Evolutionary conservation across 1,284 basidiomycete species (phyloP).

Genomic region (Singerocomus rubriflavus): DNA sequence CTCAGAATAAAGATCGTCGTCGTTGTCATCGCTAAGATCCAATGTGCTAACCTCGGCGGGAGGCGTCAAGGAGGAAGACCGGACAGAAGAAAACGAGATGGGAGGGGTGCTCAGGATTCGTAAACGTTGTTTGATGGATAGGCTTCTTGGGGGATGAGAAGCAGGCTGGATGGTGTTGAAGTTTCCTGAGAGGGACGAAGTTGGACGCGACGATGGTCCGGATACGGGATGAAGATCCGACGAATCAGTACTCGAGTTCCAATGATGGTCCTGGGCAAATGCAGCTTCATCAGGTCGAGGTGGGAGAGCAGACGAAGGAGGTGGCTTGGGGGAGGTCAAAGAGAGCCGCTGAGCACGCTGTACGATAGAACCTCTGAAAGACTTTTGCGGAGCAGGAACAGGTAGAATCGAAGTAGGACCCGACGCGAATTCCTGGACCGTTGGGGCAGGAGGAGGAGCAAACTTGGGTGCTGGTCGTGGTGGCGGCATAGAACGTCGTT

Average conservation of each 20-base stretch:
- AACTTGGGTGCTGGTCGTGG: conserved; percentile 66
- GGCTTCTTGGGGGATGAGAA: conserved; percentile 33
- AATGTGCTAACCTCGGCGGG: conserved; percentile 26
- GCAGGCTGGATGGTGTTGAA: conserved; percentile 14
- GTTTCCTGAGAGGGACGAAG: conserved; percentile 15
- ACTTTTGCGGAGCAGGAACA: conserved; percentile 42
- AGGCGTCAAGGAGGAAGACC: conserved; percentile 8
- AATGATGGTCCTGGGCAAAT: conserved; percentile 33
- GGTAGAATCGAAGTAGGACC: conserved; percentile 35
- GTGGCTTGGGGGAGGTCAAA: conserved; percentile 57
- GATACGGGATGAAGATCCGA: conserved; percentile 34
- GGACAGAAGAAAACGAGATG: conserved; percentile 1
- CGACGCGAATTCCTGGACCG: conserved; percentile 27
- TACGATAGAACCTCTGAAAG: conserved; percentile 52
- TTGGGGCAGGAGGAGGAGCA: conserved; percentile 66
- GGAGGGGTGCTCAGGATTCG: conserved; percentile 51
- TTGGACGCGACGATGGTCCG: conserved; percentile 42
- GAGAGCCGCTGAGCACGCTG: conserved; percentile 57
- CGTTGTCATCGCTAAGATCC: conserved; percentile 26
- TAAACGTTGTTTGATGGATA: conserved; percentile 56
- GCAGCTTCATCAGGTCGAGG: conserved; percentile 56
- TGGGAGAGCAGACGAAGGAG: conserved; percentile 53
- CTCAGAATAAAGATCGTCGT: conserved; percentile 27
- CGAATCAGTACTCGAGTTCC: conserved; percentile 28
- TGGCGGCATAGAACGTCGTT: conserved; percentile 62